These are phyloP conservation scores for Sordariomycetes sp. DNA, from an alignment of 2,329 filamentous ascomycete species.

Conservation along the genomic window DNA sequence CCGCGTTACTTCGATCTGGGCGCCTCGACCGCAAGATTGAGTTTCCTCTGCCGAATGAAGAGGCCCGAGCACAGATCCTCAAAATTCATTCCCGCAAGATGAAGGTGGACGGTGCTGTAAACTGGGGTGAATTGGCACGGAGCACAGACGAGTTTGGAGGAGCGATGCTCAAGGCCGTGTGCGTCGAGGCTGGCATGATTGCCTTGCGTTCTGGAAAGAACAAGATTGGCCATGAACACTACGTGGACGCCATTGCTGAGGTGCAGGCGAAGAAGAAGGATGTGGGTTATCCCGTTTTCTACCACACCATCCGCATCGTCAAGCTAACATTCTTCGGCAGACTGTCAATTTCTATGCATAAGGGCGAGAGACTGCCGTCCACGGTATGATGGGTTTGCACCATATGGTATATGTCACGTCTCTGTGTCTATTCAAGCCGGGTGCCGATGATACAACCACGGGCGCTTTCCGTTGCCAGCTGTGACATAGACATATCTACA, in stretches of 20 bases:
- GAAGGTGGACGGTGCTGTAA: constrained; percentile 86
- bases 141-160: constrained; percentile 98
- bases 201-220: constrained; percentile 87
- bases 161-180: constrained; percentile 95
- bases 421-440: no score
- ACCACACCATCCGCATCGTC: neutral
- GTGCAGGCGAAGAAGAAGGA: constrained; percentile 97
- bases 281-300: constrained; percentile 29
- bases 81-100: constrained; percentile 98
- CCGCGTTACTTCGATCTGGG: constrained; percentile 81
- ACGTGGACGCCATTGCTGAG: constrained; percentile 95
- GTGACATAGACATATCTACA: no score
- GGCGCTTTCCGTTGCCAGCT: no score
- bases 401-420: no score
- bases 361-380: no score
- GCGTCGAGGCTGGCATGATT: constrained; percentile 99
- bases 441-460: no score
- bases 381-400: no score
- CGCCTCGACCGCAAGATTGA: constrained; percentile 96
- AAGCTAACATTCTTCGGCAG: constrained; percentile 17
- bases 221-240: constrained; percentile 97
- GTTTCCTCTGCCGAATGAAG: constrained; percentile 95
- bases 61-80: constrained; percentile 91
- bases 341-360: constrained; percentile 50
- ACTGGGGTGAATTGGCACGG: constrained; percentile 91